phyloP scores from a whole-genome alignment of 2,329 filamentous ascomycete genomes.

The Diatrype stigma region DNA sequence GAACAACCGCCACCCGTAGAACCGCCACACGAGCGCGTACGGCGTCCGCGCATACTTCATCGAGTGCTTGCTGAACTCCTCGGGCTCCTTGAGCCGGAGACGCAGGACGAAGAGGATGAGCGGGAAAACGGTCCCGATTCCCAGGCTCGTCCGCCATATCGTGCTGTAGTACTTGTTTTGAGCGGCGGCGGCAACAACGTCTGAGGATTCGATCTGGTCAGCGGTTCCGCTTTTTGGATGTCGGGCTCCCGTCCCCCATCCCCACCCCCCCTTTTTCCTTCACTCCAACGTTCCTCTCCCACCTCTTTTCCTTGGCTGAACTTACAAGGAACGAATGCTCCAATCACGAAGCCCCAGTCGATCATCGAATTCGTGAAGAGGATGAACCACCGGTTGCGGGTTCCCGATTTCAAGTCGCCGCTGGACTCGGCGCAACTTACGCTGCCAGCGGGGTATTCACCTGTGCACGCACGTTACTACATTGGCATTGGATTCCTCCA shows the following conservation, averaged over 20 bases:
- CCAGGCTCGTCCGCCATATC: constrained; percentile 79
- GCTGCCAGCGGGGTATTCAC: constrained; percentile 77
- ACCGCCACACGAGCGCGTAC: constrained; percentile 53
- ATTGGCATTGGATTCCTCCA: neutral
- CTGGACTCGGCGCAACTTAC: constrained; percentile 82
- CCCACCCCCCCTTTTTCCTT: too few relatives aligned
- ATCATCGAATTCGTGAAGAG: constrained; percentile 88
- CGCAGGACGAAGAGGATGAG: constrained; percentile 67
- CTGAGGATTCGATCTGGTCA: neutral
- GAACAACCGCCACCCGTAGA: constrained; percentile 70
- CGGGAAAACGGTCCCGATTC: constrained; percentile 74
- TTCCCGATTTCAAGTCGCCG: constrained; percentile 74
- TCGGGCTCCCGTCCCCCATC: too few relatives aligned
- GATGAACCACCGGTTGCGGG: constrained; percentile 87
- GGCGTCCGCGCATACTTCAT: constrained; percentile 50
- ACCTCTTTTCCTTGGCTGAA: neutral
- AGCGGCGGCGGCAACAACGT: constrained; percentile 53
- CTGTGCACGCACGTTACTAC: constrained; percentile 19
- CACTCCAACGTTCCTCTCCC: too few relatives aligned
- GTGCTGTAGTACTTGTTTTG: constrained; percentile 60
- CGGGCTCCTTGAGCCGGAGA: constrained; percentile 70
- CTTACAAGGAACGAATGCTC: constrained; percentile 66
- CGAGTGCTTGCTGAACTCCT: constrained; percentile 67
- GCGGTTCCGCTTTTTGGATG: neutral
- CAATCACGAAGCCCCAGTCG: constrained; percentile 76